Evolutionary conservation across 805 yeast genomes (phyloP).

Genomic region (Vanderwaltozyma tropicalis): DNA sequence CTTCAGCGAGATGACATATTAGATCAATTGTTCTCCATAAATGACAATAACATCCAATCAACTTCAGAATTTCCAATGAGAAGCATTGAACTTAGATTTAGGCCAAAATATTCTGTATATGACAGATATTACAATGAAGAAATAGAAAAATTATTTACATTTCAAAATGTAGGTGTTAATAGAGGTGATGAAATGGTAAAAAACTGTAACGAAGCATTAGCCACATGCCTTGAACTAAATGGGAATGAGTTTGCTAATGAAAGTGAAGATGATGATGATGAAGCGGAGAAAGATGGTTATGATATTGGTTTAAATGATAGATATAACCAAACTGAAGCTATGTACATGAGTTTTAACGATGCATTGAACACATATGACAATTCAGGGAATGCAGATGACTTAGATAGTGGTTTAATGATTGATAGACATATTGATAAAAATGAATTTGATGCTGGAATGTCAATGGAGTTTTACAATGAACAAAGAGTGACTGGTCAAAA

Average conservation of each 20-base stretch:
- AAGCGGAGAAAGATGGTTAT: slow-evolving; percentile 1
- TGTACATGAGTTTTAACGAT: slow-evolving; percentile 13
- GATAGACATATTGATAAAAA: slow-evolving; percentile 4
- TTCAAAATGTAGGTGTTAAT: slow-evolving; percentile 31
- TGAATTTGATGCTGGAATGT: slow-evolving; percentile 19
- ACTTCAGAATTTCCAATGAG: slow-evolving; percentile 6
- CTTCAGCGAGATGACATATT: slow-evolving; percentile 20
- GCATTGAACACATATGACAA: slow-evolving; percentile 12
- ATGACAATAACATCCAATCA: not conserved
- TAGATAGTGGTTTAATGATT: slow-evolving; percentile 11
- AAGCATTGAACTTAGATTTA: slow-evolving; percentile 27
- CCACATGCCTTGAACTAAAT: slow-evolving; percentile 27
- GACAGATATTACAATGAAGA: slow-evolving; percentile 30
- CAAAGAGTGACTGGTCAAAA: slow-evolving; percentile 7
- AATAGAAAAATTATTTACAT: slow-evolving; percentile 30
- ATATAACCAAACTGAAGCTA: slow-evolving; percentile 2
- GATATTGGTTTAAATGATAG: not conserved
- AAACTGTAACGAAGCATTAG: slow-evolving; percentile 30
- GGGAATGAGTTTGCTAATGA: slow-evolving; percentile 8
- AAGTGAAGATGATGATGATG: slow-evolving; percentile 3
- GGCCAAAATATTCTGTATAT: slow-evolving; percentile 28
- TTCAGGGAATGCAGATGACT: slow-evolving; percentile 22
- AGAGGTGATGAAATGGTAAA: slow-evolving; percentile 32
- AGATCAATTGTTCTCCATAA: slow-evolving; percentile 16
- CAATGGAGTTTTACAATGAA: slow-evolving; percentile 14